These are phyloP conservation scores for Ambrosiella beaveri DNA, from an alignment of 2,329 filamentous ascomycete species.

Conservation along the genomic window DNA sequence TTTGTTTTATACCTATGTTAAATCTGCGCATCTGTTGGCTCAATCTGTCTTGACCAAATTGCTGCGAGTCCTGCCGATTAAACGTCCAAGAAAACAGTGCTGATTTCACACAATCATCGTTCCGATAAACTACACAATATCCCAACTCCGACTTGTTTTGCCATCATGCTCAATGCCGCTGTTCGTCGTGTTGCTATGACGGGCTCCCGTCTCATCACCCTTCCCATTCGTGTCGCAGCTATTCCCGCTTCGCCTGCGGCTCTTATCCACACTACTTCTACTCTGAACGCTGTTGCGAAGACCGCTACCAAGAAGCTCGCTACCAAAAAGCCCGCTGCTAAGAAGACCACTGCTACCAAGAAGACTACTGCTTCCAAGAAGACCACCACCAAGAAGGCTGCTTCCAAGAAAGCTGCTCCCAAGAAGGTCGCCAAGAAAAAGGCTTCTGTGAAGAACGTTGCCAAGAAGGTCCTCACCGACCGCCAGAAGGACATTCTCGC, in stretches of 20 bases:
- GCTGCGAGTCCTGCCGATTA: too few relatives aligned
- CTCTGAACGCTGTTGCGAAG: background rate
- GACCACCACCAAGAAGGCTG: constrained; percentile 13
- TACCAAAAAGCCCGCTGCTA: constrained; percentile 3
- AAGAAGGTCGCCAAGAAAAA: constrained; percentile 16
- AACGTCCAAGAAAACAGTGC: too few relatives aligned
- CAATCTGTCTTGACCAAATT: too few relatives aligned
- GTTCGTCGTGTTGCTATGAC: constrained; percentile 8
- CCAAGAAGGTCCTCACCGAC: constrained; percentile 18
- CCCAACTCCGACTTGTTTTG: too few relatives aligned
- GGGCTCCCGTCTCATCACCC: constrained; percentile 6
- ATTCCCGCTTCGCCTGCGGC: background rate
- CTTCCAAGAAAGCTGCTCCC: constrained; percentile 16
- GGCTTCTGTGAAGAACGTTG: constrained; percentile 15
- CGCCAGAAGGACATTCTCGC: constrained; percentile 20
- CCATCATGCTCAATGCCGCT: constrained; percentile 5
- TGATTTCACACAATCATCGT: background rate
- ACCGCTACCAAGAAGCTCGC: constrained; percentile 14
- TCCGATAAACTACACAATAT: background rate
- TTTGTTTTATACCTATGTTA: too few relatives aligned
- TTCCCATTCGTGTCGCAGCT: constrained; percentile 8
- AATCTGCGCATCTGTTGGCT: too few relatives aligned
- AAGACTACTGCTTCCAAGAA: constrained; percentile 11
- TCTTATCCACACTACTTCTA: constrained; percentile 2
- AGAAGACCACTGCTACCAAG: constrained; percentile 11